phyloP scores from a whole-genome alignment of 441 rosid species.

The Populus tomentosa region DNA sequence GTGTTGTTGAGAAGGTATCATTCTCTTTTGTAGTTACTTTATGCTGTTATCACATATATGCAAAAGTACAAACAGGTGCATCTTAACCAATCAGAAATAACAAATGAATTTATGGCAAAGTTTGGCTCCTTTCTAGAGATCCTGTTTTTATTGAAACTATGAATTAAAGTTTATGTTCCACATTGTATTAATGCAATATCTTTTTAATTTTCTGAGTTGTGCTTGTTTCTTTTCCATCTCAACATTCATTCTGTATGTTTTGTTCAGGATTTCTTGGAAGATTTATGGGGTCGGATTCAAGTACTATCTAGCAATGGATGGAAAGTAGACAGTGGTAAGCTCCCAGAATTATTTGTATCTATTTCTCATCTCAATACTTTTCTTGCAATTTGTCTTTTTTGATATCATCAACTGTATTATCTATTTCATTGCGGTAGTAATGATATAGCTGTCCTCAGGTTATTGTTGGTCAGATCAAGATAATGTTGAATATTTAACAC shows the following conservation, averaged over 20 bases:
- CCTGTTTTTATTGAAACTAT: not conserved
- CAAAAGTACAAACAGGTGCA: not conserved
- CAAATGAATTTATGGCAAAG: not conserved
- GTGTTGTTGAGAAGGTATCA: conserved; percentile 58
- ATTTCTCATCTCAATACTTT: not conserved
- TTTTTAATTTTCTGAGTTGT: not conserved
- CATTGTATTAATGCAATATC: not conserved
- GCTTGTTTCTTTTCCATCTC: not conserved
- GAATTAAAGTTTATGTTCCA: not conserved
- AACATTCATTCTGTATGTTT: conserved; percentile 1
- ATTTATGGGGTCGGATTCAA: conserved; percentile 79
- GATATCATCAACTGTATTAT: not conserved
- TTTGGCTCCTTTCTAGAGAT: conserved; percentile 10
- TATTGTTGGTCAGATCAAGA: no score
- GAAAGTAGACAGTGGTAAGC: conserved; percentile 91
- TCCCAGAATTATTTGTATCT: not conserved
- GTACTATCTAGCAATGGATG: conserved; percentile 73
- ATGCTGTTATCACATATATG: not conserved
- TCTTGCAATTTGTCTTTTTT: no score
- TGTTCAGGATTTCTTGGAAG: conserved; percentile 46
- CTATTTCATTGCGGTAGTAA: not conserved
- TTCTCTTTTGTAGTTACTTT: no score
- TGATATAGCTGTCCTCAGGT: not conserved
- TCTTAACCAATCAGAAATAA: not conserved
- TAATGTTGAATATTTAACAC: no score